A percentile compares a stretch with the other conserved stretches of the same genome.
Conservation (phyloP, 805 yeast species). For the Vanderwaltozyma polyspora region DNA sequence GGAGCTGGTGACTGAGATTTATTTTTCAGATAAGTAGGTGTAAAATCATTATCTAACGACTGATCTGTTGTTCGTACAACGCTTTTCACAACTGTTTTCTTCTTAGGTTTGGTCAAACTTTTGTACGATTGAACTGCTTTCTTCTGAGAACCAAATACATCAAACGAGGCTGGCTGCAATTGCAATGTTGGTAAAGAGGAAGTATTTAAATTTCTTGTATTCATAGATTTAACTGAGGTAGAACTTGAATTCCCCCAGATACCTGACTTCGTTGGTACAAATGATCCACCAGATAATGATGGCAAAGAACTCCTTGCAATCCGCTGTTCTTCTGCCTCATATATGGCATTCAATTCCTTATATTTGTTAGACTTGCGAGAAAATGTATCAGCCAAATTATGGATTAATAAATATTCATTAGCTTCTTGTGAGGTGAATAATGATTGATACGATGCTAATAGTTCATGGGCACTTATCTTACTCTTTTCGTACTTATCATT, state of each 20-base stretch:
- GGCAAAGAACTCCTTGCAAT: constrained; percentile 18
- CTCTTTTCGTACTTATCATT: constrained; percentile 39
- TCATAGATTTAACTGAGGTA: constrained; percentile 3
- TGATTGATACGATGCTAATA: constrained; percentile 35
- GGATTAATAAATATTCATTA: constrained; percentile 47
- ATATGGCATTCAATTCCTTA: constrained; percentile 28
- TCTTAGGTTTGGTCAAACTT: background rate
- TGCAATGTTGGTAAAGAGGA: constrained; percentile 26
- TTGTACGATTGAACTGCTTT: constrained; percentile 1
- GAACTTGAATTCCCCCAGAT: constrained; percentile 15
- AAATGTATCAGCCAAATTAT: constrained; percentile 50
- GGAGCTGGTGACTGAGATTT: background rate
- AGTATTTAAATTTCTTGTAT: constrained; percentile 1
- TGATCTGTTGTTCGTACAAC: constrained; percentile 1
- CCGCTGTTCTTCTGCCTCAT: constrained; percentile 20
- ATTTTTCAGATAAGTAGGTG: constrained; percentile 1
- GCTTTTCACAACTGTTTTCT: background rate
- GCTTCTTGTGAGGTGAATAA: constrained; percentile 36
- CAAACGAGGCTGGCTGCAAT: constrained; percentile 11
- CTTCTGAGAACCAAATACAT: constrained; percentile 11
- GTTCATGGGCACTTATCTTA: constrained; percentile 36
- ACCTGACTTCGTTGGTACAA: constrained; percentile 15
- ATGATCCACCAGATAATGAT: constrained; percentile 14
- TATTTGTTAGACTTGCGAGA: constrained; percentile 36
- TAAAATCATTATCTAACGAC: background rate